A percentile compares a stretch with the other conserved stretches of the same genome.
phyloP scores from a whole-genome alignment of 768 basidiomycete species.

The Tricholoma hemisulphureum region DNA sequence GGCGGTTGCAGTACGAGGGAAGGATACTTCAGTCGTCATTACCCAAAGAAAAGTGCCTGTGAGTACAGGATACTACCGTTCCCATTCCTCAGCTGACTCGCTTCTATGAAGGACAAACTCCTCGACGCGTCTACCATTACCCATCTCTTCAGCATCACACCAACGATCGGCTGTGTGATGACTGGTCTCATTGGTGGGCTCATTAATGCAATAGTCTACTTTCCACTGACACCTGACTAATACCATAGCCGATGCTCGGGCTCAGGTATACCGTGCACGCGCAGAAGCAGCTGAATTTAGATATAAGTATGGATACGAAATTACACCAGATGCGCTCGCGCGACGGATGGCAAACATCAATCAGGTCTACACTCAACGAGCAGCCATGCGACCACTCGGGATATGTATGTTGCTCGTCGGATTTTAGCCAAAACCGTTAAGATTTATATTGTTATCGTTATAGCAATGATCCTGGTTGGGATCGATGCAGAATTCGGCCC shows the following conservation, averaged over 20 bases:
- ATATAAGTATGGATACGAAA: constrained; percentile 97
- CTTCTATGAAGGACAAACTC: constrained; percentile 79
- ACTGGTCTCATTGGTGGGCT: constrained; percentile 89
- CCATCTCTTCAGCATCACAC: constrained; percentile 94
- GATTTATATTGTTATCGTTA: background rate
- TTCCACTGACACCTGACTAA: constrained; percentile 1
- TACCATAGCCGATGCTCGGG: constrained; percentile 79
- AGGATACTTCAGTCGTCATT: constrained; percentile 93
- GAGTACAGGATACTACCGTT: constrained; percentile 32
- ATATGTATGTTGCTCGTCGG: constrained; percentile 63
- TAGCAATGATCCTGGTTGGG: constrained; percentile 96
- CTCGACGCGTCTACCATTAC: constrained; percentile 93
- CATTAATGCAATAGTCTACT: background rate
- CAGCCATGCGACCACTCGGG: constrained; percentile 94
- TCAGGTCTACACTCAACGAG: constrained; percentile 97
- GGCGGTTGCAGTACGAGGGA: constrained; percentile 87
- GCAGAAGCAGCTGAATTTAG: constrained; percentile 89
- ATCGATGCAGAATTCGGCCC: constrained; percentile 88
- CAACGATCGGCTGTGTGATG: constrained; percentile 96
- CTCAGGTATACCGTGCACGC: constrained; percentile 85
- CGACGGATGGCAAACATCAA: constrained; percentile 96
- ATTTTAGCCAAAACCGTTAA: background rate
- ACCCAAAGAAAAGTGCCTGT: constrained; percentile 99
- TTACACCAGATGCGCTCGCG: constrained; percentile 94
- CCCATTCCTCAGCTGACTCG: background rate